These are phyloP conservation scores for Epichloe gansuensis DNA, from an alignment of 2,329 filamentous ascomycete genomes.

Conservation along the genomic window DNA sequence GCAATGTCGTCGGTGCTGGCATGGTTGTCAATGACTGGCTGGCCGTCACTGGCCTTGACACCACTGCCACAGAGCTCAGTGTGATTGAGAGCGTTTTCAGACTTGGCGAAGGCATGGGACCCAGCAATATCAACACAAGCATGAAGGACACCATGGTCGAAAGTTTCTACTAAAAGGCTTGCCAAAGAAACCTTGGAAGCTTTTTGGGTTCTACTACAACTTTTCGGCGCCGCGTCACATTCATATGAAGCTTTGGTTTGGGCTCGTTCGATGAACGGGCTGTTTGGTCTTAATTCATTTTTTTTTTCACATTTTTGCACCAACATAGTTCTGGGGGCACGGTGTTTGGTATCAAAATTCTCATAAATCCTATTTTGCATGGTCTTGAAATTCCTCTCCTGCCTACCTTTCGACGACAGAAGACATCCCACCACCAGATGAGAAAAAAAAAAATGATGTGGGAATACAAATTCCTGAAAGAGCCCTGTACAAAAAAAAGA, in stretches of 20 bases:
- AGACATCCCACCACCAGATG: background rate
- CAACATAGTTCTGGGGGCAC: slow-evolving; percentile 1
- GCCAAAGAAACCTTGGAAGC: background rate
- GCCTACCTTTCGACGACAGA: slow-evolving; percentile 3
- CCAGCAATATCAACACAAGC: slow-evolving; percentile 64
- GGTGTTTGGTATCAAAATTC: slow-evolving; percentile 6
- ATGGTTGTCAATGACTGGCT: slow-evolving; percentile 68
- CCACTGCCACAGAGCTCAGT: slow-evolving; percentile 92
- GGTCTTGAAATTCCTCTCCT: background rate
- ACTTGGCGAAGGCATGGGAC: slow-evolving; percentile 72
- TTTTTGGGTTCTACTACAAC: slow-evolving; percentile 8
- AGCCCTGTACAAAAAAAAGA: background rate
- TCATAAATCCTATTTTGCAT: background rate
- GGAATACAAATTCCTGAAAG: background rate
- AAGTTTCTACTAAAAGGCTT: slow-evolving; percentile 73
- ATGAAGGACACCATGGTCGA: slow-evolving; percentile 99
- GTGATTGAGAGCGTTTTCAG: slow-evolving; percentile 95
- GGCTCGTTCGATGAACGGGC: background rate
- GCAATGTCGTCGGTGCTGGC: slow-evolving; percentile 77
- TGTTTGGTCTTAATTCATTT: background rate
- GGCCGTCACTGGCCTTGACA: slow-evolving; percentile 84
- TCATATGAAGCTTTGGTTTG: background rate
- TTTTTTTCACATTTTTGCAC: background rate
- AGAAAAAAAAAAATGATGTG: background rate
- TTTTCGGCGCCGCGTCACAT: background rate